Evolutionary conservation across 163 green algal genomes (phyloP).

Genomic region (Scenedesmus sp.): DNA sequence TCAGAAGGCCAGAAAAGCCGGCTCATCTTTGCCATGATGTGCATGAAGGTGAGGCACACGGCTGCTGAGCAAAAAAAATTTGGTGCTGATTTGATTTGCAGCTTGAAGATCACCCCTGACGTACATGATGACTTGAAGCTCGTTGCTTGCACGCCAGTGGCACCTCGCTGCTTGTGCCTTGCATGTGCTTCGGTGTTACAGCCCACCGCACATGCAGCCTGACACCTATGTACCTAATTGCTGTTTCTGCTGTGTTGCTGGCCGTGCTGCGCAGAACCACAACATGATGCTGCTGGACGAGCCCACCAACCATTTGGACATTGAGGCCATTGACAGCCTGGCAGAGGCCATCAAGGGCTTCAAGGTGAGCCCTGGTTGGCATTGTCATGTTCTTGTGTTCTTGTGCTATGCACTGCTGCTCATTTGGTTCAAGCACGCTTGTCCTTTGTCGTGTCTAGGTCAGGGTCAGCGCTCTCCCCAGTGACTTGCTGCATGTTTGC

Average conservation of each 20-base stretch:
- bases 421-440: neutral
- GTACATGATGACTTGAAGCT: too few species aligned
- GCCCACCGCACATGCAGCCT: too few species aligned
- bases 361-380: constrained; percentile 47
- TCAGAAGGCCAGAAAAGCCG: constrained; percentile 86
- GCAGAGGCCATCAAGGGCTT: constrained; percentile 82
- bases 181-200: too few species aligned
- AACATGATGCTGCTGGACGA: constrained; percentile 91
- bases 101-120: too few species aligned
- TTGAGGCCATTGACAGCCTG: constrained; percentile 94
- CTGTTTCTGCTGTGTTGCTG: neutral
- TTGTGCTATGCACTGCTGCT: neutral
- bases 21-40: constrained; percentile 87
- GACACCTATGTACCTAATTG: too few species aligned
- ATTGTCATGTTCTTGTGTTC: neutral
- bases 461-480: too few species aligned
- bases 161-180: too few species aligned
- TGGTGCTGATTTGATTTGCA: neutral
- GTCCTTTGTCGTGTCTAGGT: too few species aligned
- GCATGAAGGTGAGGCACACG: constrained; percentile 53
- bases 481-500: too few species aligned
- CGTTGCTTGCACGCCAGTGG: too few species aligned
- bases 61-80: neutral
- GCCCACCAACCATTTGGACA: constrained; percentile 97
- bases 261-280: constrained; percentile 64